Percentiles rank a stretch among this genome's conserved stretches.
phyloP scores from a whole-genome alignment of 176 grass and related monocot species.

The Hordeum marinum region DNA sequence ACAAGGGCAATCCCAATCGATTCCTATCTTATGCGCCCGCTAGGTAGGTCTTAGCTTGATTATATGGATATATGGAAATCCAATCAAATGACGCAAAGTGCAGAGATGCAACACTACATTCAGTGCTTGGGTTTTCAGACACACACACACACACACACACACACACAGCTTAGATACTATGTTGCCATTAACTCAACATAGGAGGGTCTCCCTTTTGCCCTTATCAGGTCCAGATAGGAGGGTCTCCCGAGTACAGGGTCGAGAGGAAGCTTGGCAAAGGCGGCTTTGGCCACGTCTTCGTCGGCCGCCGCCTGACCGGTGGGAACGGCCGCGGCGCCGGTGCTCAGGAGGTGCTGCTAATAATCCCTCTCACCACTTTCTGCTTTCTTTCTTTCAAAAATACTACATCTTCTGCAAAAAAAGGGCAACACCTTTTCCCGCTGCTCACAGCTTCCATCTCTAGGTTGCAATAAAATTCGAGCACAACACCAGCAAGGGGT shows the following conservation, averaged over 20 bases:
- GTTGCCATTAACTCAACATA: conserved; percentile 21
- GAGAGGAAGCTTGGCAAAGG: conserved; percentile 90
- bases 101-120: neutral
- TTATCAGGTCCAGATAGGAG: conserved; percentile 80
- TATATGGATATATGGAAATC: no score
- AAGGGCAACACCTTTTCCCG: no score
- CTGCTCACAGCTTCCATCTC: neutral
- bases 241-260: conserved; percentile 73
- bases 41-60: no score
- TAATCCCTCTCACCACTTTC: neutral
- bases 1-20: no score
- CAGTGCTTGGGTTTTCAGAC: no score
- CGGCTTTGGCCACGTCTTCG: conserved; percentile 88
- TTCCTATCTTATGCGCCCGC: no score
- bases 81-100: neutral
- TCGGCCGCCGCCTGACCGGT: conserved; percentile 58
- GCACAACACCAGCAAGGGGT: conserved; percentile 82
- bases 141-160: neutral
- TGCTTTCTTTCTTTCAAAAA: neutral
- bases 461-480: conserved; percentile 94
- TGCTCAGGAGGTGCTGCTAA: conserved; percentile 53
- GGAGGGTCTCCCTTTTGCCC: neutral
- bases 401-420: neutral
- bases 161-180: no score
- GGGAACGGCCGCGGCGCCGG: conserved; percentile 47